Base-by-base conservation (phyloP, 1,139 yeast species). In the Suhomyces chickasaworum region DNA sequence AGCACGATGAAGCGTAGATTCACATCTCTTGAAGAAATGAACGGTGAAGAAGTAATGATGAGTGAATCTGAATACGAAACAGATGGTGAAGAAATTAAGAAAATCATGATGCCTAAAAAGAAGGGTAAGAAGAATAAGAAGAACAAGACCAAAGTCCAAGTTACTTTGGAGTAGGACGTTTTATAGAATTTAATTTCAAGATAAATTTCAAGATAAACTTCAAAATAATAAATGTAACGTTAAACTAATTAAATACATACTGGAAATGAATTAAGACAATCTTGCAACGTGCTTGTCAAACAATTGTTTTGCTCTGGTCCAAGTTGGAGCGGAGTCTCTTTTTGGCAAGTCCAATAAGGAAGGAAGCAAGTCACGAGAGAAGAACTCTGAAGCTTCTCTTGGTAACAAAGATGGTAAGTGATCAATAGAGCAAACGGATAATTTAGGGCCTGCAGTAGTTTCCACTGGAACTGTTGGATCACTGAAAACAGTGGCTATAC, bases 371-470 rank as follows among this genome's bases (percentile, higher is more conserved):
- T 93, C 97, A 53, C 73, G 78, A 37, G 95, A 82, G 69, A 89
- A 93, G 54, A 84, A 83, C 72, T 93, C 99, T 9, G 97, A 88
- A 30, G 98, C 89, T 71, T 93, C 99, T 73, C 99, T 87, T 58
- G 99, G 99, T 57, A 93, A 78, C 64, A 93, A 73, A 12, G 96
- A 86, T 36, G 99, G 99, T 63, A 95, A 78, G 66, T 93, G 99
- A 71, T 95, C 99, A 59, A 93, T 93, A n/a, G 97, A 89, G 56
- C 91, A 83, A 41, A 93, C 98, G 4, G 96, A 86, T 59, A 93
- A 72, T 64, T 89, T 89, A 51, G 93, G 91, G 43, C 97, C 97
- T 23, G 71, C 75, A 22, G 84, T 75, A 37, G 93, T 84, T 53
- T 83, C 80, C 39, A 91, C 98, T 12, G 71, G 69, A 37, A 89